Conservation (phyloP, 495 filamentous ascomycete genomes). For the Xeromyces bisporus region DNA sequence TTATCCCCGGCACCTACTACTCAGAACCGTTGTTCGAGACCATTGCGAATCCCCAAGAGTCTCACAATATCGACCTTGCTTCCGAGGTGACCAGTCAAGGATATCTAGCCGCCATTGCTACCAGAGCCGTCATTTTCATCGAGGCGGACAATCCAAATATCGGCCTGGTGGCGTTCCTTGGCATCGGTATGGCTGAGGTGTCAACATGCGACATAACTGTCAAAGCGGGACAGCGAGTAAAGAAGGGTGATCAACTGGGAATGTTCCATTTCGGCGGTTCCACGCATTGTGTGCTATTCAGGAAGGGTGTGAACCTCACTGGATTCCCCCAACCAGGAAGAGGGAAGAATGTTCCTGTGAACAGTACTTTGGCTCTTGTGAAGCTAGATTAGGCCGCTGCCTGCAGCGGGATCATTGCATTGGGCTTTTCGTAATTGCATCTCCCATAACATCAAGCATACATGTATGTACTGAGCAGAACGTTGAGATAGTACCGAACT, state of each 20-base stretch:
- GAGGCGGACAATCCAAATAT: slow-evolving; percentile 49
- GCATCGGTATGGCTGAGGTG: slow-evolving; percentile 56
- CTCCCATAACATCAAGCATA: neutral
- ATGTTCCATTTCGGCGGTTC: slow-evolving; percentile 66
- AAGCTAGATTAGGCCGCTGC: too few relatives aligned
- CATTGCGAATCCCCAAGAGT: slow-evolving; percentile 19
- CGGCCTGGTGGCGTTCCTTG: slow-evolving; percentile 48
- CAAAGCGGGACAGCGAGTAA: slow-evolving; percentile 38
- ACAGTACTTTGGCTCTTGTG: slow-evolving; percentile 32
- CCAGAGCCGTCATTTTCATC: slow-evolving; percentile 50
- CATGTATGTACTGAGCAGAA: too few relatives aligned
- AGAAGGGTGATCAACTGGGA: slow-evolving; percentile 49
- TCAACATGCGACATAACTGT: slow-evolving; percentile 52
- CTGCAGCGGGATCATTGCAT: too few relatives aligned
- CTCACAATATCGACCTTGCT: slow-evolving; percentile 33
- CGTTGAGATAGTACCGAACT: too few relatives aligned
- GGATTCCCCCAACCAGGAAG: slow-evolving; percentile 33
- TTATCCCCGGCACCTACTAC: slow-evolving; percentile 51
- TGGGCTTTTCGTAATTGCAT: too few relatives aligned
- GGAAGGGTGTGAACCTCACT: slow-evolving; percentile 13
- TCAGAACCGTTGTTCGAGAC: slow-evolving; percentile 42
- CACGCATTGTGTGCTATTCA: slow-evolving; percentile 45
- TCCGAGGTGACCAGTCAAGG: slow-evolving; percentile 46
- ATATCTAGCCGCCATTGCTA: slow-evolving; percentile 41
- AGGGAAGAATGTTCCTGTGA: slow-evolving; percentile 40